These are phyloP conservation scores for Camelina neglecta DNA, from an alignment of 345 rosid genomes.

Conservation along the genomic window DNA sequence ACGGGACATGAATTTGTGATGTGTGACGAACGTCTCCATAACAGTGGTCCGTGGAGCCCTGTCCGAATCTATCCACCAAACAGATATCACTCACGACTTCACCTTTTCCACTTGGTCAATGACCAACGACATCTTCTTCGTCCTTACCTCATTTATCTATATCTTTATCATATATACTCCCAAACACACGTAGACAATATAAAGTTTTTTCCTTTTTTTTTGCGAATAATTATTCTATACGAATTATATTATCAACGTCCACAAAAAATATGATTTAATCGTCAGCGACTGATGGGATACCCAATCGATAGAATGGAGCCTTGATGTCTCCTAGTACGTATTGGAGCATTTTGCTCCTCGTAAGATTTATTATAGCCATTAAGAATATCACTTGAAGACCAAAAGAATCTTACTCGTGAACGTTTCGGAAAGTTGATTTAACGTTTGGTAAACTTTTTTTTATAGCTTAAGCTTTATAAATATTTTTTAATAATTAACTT, in stretches of 20 bases:
- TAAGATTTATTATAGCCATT: slow-evolving; percentile 1
- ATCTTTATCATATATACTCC: slow-evolving; percentile 20
- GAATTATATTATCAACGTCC: slow-evolving; percentile 15
- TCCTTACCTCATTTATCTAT: slow-evolving; percentile 27
- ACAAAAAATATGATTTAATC: slow-evolving; percentile 33
- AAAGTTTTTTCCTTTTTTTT: slow-evolving; percentile 13
- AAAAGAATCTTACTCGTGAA: slow-evolving; percentile 13
- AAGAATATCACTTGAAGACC: slow-evolving; percentile 14
- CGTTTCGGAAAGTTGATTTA: slow-evolving; percentile 7
- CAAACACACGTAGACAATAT: slow-evolving; percentile 20
- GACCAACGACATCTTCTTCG: slow-evolving; percentile 31
- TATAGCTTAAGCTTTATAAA: background rate
- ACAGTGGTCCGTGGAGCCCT: slow-evolving; percentile 43
- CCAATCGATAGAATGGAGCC: slow-evolving; percentile 28
- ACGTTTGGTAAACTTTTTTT: background rate
- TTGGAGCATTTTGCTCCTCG: slow-evolving; percentile 17
- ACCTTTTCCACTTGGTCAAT: slow-evolving; percentile 46
- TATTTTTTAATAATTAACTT: background rate
- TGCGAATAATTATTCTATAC: slow-evolving; percentile 20
- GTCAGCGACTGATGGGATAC: slow-evolving; percentile 33
- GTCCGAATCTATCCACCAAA: slow-evolving; percentile 47
- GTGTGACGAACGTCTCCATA: slow-evolving; percentile 25
- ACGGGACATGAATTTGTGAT: slow-evolving; percentile 19
- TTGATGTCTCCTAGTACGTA: slow-evolving; percentile 37
- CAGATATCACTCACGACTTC: slow-evolving; percentile 39